Conservation (phyloP, 495 filamentous ascomycete species). For the Hypoxylon intermedium region DNA sequence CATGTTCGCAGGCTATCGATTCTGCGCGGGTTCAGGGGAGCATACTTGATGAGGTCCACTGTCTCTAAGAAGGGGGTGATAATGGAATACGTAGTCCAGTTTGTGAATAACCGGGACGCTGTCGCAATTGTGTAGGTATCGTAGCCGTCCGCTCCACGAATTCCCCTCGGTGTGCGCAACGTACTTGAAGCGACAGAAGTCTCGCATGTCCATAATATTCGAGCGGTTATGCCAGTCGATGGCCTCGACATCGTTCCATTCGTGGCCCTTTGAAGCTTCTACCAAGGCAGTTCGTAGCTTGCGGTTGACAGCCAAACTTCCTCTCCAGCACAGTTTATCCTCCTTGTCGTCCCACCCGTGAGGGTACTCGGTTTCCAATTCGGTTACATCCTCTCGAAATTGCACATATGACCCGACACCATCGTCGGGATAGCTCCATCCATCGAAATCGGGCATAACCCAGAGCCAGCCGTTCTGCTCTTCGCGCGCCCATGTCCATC, state of each 20-base stretch:
- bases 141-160: conserved; percentile 61
- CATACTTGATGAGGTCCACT: conserved; percentile 57
- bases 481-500: conserved; percentile 61
- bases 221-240: conserved; percentile 50
- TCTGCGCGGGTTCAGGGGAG: neutral
- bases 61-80: conserved; percentile 49
- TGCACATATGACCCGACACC: conserved; percentile 61
- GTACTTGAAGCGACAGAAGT: conserved; percentile 59
- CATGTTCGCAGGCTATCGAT: neutral
- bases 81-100: conserved; percentile 53
- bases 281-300: conserved; percentile 53
- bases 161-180: conserved; percentile 65
- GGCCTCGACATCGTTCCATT: conserved; percentile 58
- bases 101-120: conserved; percentile 57
- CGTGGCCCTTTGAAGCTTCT: conserved; percentile 42
- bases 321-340: conserved; percentile 68
- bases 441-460: conserved; percentile 74
- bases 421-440: conserved; percentile 68
- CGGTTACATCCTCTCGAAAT: conserved; percentile 49
- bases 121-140: conserved; percentile 58
- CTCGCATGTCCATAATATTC: conserved; percentile 52
- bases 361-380: conserved; percentile 33
- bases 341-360: conserved; percentile 57
- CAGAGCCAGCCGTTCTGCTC: conserved; percentile 57
- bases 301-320: conserved; percentile 45